Base-by-base conservation (phyloP, 257 asterid species). In the Solanum virginianum region DNA sequence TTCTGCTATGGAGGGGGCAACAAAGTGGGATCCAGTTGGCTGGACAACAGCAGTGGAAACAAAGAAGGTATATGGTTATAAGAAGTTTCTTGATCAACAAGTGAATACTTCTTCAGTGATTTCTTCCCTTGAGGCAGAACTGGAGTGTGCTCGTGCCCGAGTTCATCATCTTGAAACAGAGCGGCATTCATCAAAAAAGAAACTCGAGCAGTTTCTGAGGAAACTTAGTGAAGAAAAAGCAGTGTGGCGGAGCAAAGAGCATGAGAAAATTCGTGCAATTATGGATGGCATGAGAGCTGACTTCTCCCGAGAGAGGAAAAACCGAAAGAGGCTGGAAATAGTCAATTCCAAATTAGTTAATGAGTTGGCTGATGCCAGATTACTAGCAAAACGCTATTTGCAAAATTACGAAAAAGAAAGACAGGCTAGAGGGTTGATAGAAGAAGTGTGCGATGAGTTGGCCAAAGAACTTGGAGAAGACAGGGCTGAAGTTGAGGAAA, bases 401-500 rank as follows among this genome's bases (percentile, higher is more conserved):
- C 97, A 92, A 55, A 92, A 91, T 56, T 92, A 85, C 16, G 94
- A 91, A n/a, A 93, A 91, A 75, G 97, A 93, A 84, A 72, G 94
- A 59, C 92, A 91, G 88, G 90, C 94, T 53, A 85, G 94, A 68
- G 94, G 91, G 79, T 82, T 93, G 88, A 89, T 91, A 56, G 95
- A 93, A 87, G 95, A 92, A 88, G 95, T 93, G 12, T 93, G 97
- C 26, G 93, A 93, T 87, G 95, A 93, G 83, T 89, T 93, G 29
- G 97, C 97, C 63, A 93, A 88, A 85, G 95, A 93, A 88, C 90
- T 92, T 36, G 94, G 90, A 87, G 94, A 93, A 85, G 93, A 91
- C 85, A 92, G 89, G 86, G 93, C 90, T 66, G 92, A 91, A 81
- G 88, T 88, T 29, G 97, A 92, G 89, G 91, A 91, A 26, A 86